Evolutionary conservation across 495 filamentous ascomycete genomes (phyloP), one percentile per base, ranked within the genome.

Genomic region (Talaromyces nanjingensis): DNA sequence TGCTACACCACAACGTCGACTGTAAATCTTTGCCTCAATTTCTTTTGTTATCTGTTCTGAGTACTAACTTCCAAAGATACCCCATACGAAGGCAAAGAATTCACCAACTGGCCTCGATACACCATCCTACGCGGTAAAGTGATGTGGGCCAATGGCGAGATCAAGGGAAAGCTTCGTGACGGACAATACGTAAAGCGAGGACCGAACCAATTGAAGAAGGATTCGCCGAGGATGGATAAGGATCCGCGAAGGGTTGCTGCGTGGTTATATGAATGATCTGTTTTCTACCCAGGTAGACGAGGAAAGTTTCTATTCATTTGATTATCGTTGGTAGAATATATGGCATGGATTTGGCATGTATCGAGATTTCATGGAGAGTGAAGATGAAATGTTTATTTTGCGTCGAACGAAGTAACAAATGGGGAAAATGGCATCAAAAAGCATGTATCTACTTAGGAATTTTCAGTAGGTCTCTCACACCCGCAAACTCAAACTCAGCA

Each of bases 71-170:
- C 3, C 9, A 39, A 1, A 39, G 34, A 87, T 65, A 86, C 84
- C 27, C 84, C 84, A 1, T 89, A 79, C 65, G 86, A 87, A 71
- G 84, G 84, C 2, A 76, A 77, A 65, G 69, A 66, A 33, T 67
- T 87, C 39, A 72, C 72, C 33, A 83, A 87, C 52, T 89, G 85
- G 85, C 85, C 84, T 18, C 73, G 84, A 47, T 87, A 83, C 67
- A 87, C 84, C 6, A 73, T 87, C 14, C 65, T 89, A 16, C 74
- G 84, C 24, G 84, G 85, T 2, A 71, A 82, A 63, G 77, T 87
- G 2, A 78, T 86, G 4, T 89, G 83, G 81, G 78, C 81, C 65
- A 74, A 77, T n/a, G 81, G 84, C 33, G 27, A 59, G n/a, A 5
- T 62, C 57, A 29, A 52, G n/a, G 47, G 18, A 59, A 54, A 47